Base-by-base conservation (phyloP, 495 filamentous ascomycete genomes). In the Cryomyces antarcticus region DNA sequence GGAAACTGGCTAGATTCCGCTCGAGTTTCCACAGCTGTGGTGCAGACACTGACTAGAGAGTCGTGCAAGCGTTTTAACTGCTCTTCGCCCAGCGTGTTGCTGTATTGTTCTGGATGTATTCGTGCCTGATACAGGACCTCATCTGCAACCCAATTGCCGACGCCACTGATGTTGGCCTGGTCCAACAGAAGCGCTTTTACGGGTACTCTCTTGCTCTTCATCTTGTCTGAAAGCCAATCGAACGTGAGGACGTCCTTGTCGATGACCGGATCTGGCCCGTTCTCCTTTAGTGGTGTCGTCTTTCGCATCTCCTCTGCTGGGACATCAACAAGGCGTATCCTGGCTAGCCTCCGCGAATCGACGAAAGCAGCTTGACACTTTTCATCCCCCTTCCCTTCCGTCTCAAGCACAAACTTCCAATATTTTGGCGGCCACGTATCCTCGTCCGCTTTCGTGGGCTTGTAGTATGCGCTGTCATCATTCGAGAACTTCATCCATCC, bases 81-180 rank as follows among this genome's bases (percentile, higher is more conserved):
- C 5, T 62, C 70, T 38, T 80, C 70, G 44, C 53, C 64, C 50
- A 97, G 75, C 6, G 82, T 83, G 51, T 95, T 77, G 58, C 78
- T 81, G 60, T 87, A 88, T 49, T 89, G 80, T 56, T 94, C 88
- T 0, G 89, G 89, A 46, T 97, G 89, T 11, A 95, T 70, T 43
- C 70, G 77, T 5, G 87, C 77, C 50, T 94, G 73, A 52, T 82
- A 95, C 28, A 97, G 56, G 29, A 94, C 77, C 49, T 97, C 89
- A 53, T 97, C 89, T 17, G 52, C 55, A 34, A 97, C 85, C 89
- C 88, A 96, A 51, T 95, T 96, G 2, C 89, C 89, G 39, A 97
- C 82, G 5, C 89, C 89, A 51, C 82, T 86, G 41, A 96, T 77
- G 51, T 78, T 80, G n/a, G 71, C 67, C 56, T 97, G 89, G 52